Conservation (phyloP, 177 flowering plant genomes). For the Telopea speciosissima region DNA sequence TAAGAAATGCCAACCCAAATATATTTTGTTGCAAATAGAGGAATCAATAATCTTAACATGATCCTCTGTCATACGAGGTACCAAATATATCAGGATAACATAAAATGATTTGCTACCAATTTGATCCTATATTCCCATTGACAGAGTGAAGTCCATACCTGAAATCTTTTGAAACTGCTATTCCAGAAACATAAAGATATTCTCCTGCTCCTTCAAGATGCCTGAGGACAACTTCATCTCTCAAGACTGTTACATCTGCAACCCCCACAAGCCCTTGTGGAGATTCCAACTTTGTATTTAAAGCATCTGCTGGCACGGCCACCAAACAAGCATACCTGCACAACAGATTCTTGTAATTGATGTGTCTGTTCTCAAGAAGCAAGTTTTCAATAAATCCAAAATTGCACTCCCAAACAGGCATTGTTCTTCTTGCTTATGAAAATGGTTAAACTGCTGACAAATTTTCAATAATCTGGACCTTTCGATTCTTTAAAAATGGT, state of each 20-base stretch:
- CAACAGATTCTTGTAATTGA: neutral
- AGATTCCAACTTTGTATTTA: slow-evolving; percentile 2
- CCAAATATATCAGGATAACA: neutral
- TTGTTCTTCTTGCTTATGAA: no score
- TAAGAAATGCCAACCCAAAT: no score
- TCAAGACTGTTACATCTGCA: slow-evolving; percentile 67
- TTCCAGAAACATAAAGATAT: slow-evolving; percentile 82
- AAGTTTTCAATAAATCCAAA: neutral
- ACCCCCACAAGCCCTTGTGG: slow-evolving; percentile 51
- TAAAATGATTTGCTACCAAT: neutral
- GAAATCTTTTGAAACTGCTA: slow-evolving; percentile 62
- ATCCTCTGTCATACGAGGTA: no score
- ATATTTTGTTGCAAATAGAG: no score
- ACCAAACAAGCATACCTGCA: slow-evolving; percentile 88
- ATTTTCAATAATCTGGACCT: neutral
- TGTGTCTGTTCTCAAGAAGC: neutral
- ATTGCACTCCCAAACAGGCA: no score
- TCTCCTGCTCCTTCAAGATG: slow-evolving; percentile 58
- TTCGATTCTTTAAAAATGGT: neutral
- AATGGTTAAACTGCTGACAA: neutral
- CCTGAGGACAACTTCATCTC: slow-evolving; percentile 49
- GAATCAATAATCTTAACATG: no score
- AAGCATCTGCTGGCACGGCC: slow-evolving; percentile 36
- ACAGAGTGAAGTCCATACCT: slow-evolving; percentile 34
- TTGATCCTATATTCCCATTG: neutral